These are phyloP conservation scores for Zygoascus ofunaensis DNA, from an alignment of 805 yeast species.

Conservation along the genomic window DNA sequence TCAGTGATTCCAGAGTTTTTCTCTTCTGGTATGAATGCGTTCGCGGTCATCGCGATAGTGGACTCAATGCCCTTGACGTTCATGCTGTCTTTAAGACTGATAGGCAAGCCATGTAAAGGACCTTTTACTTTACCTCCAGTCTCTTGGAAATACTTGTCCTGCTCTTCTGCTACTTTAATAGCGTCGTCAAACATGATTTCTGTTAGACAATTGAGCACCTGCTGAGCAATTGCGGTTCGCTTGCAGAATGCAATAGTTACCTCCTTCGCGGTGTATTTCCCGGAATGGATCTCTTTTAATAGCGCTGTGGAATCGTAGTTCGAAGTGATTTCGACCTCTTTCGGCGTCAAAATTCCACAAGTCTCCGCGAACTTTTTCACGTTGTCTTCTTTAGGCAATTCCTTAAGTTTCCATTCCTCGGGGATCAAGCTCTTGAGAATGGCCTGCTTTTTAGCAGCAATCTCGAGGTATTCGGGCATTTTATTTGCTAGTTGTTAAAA, in stretches of 20 bases:
- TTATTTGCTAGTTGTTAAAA: too few species aligned
- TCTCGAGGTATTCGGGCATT: background rate
- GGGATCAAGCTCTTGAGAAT: conserved; percentile 37
- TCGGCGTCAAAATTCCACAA: conserved; percentile 1
- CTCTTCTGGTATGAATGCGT: conserved; percentile 5
- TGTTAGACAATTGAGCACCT: conserved; percentile 34
- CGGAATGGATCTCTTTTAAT: conserved; percentile 38
- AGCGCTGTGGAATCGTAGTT: conserved; percentile 27
- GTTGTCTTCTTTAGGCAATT: conserved; percentile 27
- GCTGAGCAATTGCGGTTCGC: conserved; percentile 34
- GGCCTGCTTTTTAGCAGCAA: conserved; percentile 27
- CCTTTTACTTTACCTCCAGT: conserved; percentile 41
- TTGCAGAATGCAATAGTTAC: conserved; percentile 50
- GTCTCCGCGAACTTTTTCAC: conserved; percentile 31
- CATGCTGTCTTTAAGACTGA: conserved; percentile 48
- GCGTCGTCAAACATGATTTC: conserved; percentile 49
- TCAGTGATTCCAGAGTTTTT: conserved; percentile 36
- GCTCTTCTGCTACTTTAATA: conserved; percentile 42
- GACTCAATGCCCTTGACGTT: conserved; percentile 41
- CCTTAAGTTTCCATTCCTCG: conserved; percentile 37
- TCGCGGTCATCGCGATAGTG: conserved; percentile 34
- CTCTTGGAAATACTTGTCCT: conserved; percentile 40
- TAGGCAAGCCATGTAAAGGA: conserved; percentile 59
- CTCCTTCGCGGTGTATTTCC: conserved; percentile 37
- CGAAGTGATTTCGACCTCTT: conserved; percentile 2